phyloP scores from a whole-genome alignment of 495 filamentous ascomycete genomes.

The Hypoxylon rickii region DNA sequence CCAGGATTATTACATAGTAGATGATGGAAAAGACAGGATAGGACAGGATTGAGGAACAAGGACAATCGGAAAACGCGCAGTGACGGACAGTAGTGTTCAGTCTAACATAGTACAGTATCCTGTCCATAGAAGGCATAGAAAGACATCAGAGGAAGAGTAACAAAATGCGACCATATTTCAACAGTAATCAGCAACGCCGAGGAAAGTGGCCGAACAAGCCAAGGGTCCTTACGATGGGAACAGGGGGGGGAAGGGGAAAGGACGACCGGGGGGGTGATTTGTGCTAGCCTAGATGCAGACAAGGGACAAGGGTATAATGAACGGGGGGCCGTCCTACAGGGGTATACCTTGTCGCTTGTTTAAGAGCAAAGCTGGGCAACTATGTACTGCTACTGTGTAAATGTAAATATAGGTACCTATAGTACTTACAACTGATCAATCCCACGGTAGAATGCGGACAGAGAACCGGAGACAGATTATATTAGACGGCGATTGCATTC shows the following conservation, averaged over 20 bases:
- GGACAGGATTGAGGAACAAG: constrained; percentile 13
- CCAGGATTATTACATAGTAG: constrained; percentile 21
- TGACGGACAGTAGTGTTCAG: constrained; percentile 18
- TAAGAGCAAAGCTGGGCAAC: constrained; percentile 17
- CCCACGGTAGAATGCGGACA: too few species aligned
- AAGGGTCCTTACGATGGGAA: constrained; percentile 27
- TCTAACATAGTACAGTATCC: too few species aligned
- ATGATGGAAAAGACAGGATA: constrained; percentile 21
- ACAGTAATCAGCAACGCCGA: constrained; percentile 38
- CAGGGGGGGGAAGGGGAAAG: constrained; percentile 23
- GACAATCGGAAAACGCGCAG: constrained; percentile 34
- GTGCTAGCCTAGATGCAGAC: constrained; percentile 34
- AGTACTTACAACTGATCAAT: too few species aligned
- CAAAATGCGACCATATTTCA: constrained; percentile 35
- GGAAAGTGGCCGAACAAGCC: constrained; percentile 32
- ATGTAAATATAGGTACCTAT: too few species aligned
- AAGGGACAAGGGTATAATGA: constrained; percentile 27
- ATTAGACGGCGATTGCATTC: too few species aligned
- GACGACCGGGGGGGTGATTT: constrained; percentile 20
- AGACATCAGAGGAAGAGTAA: too few species aligned
- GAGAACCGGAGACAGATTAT: too few species aligned
- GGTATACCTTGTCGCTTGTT: constrained; percentile 20
- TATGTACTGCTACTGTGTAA: not conserved
- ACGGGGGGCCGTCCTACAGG: constrained; percentile 14
- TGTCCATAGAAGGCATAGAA: too few species aligned